phyloP scores from a whole-genome alignment of 2,329 filamentous ascomycete genomes.

The Fusarium acutatum region DNA sequence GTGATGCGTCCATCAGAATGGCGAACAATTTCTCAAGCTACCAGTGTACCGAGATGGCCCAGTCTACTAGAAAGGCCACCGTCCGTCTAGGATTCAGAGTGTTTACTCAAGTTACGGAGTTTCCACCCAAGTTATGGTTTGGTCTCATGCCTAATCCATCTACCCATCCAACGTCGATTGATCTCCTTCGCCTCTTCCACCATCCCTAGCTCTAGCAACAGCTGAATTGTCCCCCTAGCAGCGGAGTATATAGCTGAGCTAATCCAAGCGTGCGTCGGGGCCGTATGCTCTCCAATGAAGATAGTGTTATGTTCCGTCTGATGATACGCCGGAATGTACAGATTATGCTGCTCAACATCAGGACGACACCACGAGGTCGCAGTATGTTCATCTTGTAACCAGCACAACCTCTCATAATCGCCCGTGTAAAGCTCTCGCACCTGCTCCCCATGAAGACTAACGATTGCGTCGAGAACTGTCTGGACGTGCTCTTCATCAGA shows the following conservation, averaged over 20 bases:
- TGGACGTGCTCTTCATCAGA: constrained; percentile 46
- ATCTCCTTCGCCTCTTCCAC: constrained; percentile 31
- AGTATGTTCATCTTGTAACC: constrained; percentile 10
- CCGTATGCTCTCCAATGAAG: constrained; percentile 74
- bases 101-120: not conserved
- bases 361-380: constrained; percentile 66
- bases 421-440: not conserved
- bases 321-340: constrained; percentile 78
- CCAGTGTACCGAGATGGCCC: too few species aligned
- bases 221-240: constrained; percentile 66
- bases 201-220: constrained; percentile 45
- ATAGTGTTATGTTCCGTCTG: constrained; percentile 73
- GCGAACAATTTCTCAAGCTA: not conserved
- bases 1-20: not conserved
- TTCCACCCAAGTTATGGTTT: not conserved
- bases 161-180: constrained; percentile 4
- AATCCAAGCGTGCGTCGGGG: constrained; percentile 78
- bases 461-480: constrained; percentile 7
- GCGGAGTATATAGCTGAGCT: constrained; percentile 73
- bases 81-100: not conserved
- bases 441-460: constrained; percentile 5
- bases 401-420: constrained; percentile 14
- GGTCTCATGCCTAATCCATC: not conserved
- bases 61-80: too few species aligned
- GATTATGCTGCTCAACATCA: constrained; percentile 69